A percentile compares a stretch with the other conserved stretches of the same genome.
These are phyloP conservation scores for Mimosa bimucronata DNA, from an alignment of 306 rosid species.

Conservation along the genomic window DNA sequence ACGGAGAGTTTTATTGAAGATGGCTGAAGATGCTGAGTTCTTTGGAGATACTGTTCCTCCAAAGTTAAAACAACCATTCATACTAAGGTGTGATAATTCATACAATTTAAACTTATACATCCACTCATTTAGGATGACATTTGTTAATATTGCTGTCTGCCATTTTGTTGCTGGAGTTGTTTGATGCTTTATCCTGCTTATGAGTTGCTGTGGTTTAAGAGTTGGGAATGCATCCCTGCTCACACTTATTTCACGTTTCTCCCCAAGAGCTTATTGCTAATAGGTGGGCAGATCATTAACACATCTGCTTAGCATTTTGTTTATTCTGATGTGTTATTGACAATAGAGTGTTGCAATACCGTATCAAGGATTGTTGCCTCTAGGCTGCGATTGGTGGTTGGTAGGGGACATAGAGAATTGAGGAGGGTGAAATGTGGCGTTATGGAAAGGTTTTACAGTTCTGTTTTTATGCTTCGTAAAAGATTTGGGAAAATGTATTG, in stretches of 20 bases:
- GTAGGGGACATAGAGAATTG: not conserved
- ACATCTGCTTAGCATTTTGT: not conserved
- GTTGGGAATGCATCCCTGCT: not conserved
- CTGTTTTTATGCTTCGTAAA: not conserved
- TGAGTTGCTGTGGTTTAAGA: not conserved
- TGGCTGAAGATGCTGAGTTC: conserved; percentile 92
- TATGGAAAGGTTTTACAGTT: not conserved
- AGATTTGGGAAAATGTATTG: not conserved
- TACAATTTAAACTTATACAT: conserved; percentile 14
- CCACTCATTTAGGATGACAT: not conserved
- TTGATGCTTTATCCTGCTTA: conserved; percentile 16
- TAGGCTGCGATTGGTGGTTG: not conserved
- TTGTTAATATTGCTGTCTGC: conserved; percentile 9
- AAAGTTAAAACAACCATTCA: conserved; percentile 75
- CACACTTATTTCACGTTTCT: not conserved
- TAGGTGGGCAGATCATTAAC: not conserved
- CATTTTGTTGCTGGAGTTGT: conserved; percentile 1
- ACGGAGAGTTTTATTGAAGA: conserved; percentile 73
- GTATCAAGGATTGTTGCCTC: not conserved
- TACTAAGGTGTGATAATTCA: conserved; percentile 62
- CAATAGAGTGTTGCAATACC: not conserved
- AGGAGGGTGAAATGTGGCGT: not conserved
- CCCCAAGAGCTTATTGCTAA: not conserved
- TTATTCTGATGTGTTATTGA: not conserved
- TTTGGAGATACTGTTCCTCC: conserved; percentile 87